Base-by-base conservation (phyloP, 768 basidiomycete genomes). In the Mycena amicta region DNA sequence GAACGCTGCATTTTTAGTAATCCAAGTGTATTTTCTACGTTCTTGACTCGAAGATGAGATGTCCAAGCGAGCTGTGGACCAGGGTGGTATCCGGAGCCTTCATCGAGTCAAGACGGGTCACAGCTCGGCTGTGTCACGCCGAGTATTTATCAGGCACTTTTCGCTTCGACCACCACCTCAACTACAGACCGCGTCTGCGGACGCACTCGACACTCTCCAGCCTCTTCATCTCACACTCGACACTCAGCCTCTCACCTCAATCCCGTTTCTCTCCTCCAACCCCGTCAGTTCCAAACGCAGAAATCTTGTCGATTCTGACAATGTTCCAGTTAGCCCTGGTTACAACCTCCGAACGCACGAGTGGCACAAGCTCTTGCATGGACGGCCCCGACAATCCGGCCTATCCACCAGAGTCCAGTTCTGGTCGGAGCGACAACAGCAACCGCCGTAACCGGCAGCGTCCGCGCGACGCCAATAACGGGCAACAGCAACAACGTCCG, bases 361-460 rank as follows among this genome's bases (percentile, higher is more conserved):
- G 47, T 23, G 26, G 25, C 47, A 25, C 25, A 5, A 49, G 47
- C 43, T n/a, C 43, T 45, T 49, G 47, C 47, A 49, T 49, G 47
- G 47, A 49, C 22, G 47, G 47, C 47, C 47, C 47, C 26, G 47
- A 25, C 47, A 49, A 49, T 28, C 47, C 47, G 47, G 47, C 47
- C 47, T 11, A 49, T 29, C 47, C 47, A 26, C 47, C 47, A 49
- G 47, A 49, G 47, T 29, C 23, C 26, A 49, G 25, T 49, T 28
- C 26, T 25, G 47, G 47, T 49, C 47, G 47, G 47, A 49, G 47
- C 27, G 27, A 26, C 47, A 25, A 49, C 27, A 49, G 27, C 47
- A 25, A 49, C 47, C 47, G 47, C 47, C 47, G 47, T 49, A 49
- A 49, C 47, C 5, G 47, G 47, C 47, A 49, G 47, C 47, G 47